Conservation (phyloP, 78 protist genomes). For the Dictyostelium brefeldianum region DNA sequence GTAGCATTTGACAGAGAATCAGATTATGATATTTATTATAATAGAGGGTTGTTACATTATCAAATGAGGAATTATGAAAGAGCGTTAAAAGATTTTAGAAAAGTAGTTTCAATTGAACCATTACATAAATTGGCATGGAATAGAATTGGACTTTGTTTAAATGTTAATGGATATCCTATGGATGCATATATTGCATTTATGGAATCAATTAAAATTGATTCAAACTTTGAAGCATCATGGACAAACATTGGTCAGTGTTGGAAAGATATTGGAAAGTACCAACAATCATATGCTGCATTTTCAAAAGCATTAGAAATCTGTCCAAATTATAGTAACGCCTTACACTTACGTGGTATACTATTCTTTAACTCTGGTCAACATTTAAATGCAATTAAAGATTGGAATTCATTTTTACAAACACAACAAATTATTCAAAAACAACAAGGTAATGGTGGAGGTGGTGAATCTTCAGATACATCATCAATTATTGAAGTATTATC, state of each 20-base stretch:
- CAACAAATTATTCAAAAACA: not conserved
- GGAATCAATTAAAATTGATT: conserved; percentile 52
- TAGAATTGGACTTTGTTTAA: conserved; percentile 76
- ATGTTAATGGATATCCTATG: conserved; percentile 62
- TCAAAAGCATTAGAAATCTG: conserved; percentile 26
- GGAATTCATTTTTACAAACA: conserved; percentile 5
- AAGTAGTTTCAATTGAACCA: conserved; percentile 19
- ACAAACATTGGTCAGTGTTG: conserved; percentile 75
- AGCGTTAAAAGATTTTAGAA: conserved; percentile 60
- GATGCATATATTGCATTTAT: conserved; percentile 40
- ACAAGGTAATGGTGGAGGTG: not conserved
- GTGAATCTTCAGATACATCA: not conserved
- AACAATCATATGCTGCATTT: conserved; percentile 29
- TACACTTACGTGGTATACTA: conserved; percentile 70
- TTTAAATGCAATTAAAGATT: conserved; percentile 47
- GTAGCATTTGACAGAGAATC: conserved; percentile 37
- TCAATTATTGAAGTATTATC: conserved; percentile 16
- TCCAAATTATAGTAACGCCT: conserved; percentile 63
- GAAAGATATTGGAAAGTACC: conserved; percentile 61
- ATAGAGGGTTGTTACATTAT: conserved; percentile 65
- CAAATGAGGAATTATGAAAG: conserved; percentile 74
- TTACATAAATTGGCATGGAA: conserved; percentile 73
- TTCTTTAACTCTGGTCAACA: conserved; percentile 44
- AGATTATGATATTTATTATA: conserved; percentile 57
- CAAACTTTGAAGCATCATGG: conserved; percentile 57